Percentiles rank a stretch among this genome's conserved stretches.
Evolutionary conservation across 306 rosid genomes (phyloP).

Genomic region (Abrus pulchellus): DNA sequence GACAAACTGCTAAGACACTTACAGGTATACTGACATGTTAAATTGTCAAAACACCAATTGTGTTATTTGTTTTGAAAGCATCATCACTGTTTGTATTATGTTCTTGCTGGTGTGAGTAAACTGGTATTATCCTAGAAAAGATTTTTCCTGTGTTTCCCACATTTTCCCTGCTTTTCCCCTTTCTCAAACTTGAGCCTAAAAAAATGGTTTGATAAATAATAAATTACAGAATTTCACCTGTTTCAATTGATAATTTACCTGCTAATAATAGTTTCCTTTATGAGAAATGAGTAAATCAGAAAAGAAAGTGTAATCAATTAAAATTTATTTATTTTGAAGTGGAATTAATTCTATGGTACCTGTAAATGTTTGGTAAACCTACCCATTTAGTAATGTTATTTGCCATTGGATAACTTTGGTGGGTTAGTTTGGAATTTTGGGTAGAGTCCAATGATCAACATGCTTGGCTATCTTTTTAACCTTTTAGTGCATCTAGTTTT

Average conservation of each 20-base stretch:
- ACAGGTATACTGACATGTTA: conserved; percentile 65
- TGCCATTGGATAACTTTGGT: conserved; percentile 31
- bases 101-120: too few species aligned
- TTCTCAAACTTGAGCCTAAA: conserved; percentile 26
- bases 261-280: conserved; percentile 27
- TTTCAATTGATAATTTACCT: conserved; percentile 15
- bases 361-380: conserved; percentile 32
- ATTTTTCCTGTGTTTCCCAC: too few species aligned
- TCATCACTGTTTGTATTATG: too few species aligned
- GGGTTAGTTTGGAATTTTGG: conserved; percentile 22
- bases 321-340: conserved; percentile 30
- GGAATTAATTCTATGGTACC: conserved; percentile 12
- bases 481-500: too few species aligned
- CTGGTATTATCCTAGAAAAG: too few species aligned
- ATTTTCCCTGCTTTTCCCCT: too few species aligned
- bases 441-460: not conserved
- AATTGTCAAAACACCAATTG: too few species aligned
- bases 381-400: conserved; percentile 20
- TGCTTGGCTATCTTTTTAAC: not conserved
- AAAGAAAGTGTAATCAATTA: conserved; percentile 28
- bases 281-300: conserved; percentile 16
- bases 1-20: conserved; percentile 84
- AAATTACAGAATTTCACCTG: not conserved
- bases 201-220: conserved; percentile 28
- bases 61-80: too few species aligned